phyloP scores from a whole-genome alignment of 306 rosid species.

The Bauhinia variegata region DNA sequence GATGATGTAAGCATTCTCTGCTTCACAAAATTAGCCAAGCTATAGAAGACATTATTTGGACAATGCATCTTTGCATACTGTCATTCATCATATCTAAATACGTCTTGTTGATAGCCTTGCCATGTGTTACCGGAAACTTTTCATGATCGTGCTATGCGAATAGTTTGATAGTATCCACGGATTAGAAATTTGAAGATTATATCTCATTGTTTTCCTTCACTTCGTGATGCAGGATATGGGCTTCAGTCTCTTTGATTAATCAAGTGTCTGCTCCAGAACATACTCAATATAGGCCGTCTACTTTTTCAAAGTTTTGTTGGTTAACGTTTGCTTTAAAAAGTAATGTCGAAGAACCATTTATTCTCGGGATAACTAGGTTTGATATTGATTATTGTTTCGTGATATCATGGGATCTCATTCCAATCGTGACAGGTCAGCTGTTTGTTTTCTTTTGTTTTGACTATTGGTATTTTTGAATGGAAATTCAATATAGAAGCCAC shows the following conservation, averaged over 20 bases:
- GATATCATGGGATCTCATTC: constrained; percentile 24
- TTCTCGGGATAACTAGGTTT: constrained; percentile 20
- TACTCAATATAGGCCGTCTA: constrained; percentile 19
- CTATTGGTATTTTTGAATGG: background rate
- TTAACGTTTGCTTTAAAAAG: background rate
- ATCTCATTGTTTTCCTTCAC: constrained; percentile 20
- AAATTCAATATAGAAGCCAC: background rate
- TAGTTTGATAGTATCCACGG: background rate
- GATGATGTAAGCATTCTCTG: constrained; percentile 62
- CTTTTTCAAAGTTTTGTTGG: constrained; percentile 36
- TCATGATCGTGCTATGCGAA: too few species aligned
- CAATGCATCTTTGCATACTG: background rate
- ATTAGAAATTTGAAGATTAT: background rate
- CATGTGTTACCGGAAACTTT: background rate
- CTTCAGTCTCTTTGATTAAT: constrained; percentile 81
- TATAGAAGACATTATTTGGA: background rate
- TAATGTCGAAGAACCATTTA: background rate
- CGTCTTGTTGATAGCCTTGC: background rate
- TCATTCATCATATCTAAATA: background rate
- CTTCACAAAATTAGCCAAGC: background rate
- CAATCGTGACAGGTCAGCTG: background rate
- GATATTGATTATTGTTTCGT: constrained; percentile 24
- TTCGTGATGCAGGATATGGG: constrained; percentile 75
- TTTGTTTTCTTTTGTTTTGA: background rate
- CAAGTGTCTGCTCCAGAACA: constrained; percentile 11